Conservation (phyloP, 2,329 filamentous ascomycete species). For the Zarea fungicola region DNA sequence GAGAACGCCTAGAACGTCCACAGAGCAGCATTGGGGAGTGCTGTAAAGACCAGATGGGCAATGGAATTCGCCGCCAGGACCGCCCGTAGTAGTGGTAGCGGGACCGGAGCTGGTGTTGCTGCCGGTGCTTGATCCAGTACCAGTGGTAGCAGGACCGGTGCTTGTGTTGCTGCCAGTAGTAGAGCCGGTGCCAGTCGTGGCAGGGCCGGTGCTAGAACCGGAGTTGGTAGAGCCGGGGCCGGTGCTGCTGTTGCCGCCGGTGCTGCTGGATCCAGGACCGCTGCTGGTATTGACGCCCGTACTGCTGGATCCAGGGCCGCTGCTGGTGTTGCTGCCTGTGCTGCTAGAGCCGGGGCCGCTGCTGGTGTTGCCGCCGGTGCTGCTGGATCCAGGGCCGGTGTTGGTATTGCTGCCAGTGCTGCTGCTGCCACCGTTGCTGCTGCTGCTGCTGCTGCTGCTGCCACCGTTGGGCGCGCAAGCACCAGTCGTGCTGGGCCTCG, state of each 20-base stretch:
- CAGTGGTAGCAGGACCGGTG: background rate
- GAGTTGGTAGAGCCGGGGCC: constrained; percentile 3
- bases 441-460: background rate
- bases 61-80: background rate
- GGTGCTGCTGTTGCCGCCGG: background rate
- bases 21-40: constrained; percentile 41
- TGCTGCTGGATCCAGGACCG: background rate
- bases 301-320: background rate
- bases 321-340: background rate
- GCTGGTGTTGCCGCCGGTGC: background rate
- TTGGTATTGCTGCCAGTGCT: background rate
- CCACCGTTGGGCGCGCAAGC: background rate
- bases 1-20: constrained; percentile 41
- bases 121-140: background rate
- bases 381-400: background rate
- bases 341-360: constrained; percentile 4
- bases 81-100: background rate
- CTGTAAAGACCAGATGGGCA: constrained; percentile 21
- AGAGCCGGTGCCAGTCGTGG: background rate
- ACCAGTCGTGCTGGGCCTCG: constrained; percentile 5
- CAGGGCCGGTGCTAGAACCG: background rate
- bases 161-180: background rate
- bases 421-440: background rate
- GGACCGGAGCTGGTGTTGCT: background rate
- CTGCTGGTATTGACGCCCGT: background rate